Base-by-base conservation (phyloP, 1,284 basidiomycete species). In the Meira miltonrushii region DNA sequence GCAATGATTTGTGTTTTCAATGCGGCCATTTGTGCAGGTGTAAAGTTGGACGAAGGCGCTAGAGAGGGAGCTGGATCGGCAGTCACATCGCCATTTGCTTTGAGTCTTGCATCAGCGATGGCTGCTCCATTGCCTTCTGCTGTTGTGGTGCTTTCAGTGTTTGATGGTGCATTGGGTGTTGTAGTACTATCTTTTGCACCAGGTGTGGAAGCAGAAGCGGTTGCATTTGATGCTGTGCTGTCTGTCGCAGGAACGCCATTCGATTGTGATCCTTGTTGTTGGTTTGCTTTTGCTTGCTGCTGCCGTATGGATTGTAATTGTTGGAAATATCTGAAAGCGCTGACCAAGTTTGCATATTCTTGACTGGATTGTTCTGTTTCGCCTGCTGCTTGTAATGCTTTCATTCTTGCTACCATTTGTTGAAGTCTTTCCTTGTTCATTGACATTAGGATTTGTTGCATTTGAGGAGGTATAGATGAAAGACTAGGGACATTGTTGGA, bases 1-100 rank as follows among this genome's bases (percentile, higher is more conserved):
- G 93, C 90, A 59, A 87, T 84, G 48, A 97, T 90, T 77, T 98
- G 94, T 0, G 88, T 85, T 55, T 89, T 86, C 41, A 97, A 85
- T 25, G 89, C 86, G 46, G 84, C 84, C 56, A 95, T 87, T 76
- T 96, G 93, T 56, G 89, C 88, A 0, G 65, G 61, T 0, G 88
- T 88, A 79, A 97, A 75, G 21, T 68, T 67, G 55, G 67, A 62
- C 52, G 49, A 39, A 21, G 47, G 40, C 19, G 41, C 39, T 40
- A 47, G 61, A 44, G 47, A 38, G n/a, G 41, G n/a, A 44, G 43
- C 17, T 23, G 33, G 25, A 28, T 48, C 44, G 5, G 23, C 40
- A 7, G 33, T 33, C 25, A n/a, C 54, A 15, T 47, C 41, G 19
- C 59, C 19, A 39, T 54, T 90, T n/a, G 79, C 73, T 23, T 79